These are phyloP conservation scores for Pyracantha coccinea DNA, from an alignment of 331 rosid species.

Conservation along the genomic window DNA sequence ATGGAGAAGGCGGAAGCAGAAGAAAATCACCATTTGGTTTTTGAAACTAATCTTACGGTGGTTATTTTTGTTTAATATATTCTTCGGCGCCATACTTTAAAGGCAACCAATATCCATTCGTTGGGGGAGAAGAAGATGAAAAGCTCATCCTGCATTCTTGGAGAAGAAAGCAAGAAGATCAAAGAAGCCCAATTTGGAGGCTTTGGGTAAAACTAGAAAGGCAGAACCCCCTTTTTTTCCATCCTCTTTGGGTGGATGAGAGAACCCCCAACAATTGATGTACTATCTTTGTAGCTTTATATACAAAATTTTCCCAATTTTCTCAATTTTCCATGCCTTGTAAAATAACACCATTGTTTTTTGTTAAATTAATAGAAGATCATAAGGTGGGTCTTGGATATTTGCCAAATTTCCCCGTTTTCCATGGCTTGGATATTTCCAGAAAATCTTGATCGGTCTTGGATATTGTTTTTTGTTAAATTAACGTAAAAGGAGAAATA, in stretches of 20 bases:
- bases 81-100: neutral
- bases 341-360: neutral
- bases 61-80: constrained; percentile 5
- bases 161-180: neutral
- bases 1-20: constrained; percentile 95
- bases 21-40: constrained; percentile 85
- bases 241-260: constrained; percentile 12
- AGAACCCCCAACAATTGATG: neutral
- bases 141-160: neutral
- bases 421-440: no score
- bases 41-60: constrained; percentile 25
- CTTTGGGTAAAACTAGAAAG: neutral
- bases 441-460: no score
- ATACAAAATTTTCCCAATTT: neutral
- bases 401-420: no score
- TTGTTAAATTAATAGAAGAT: neutral
- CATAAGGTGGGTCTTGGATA: no score
- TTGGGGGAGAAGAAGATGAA: neutral
- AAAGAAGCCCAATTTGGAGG: neutral
- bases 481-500: no score
- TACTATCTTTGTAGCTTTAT: neutral
- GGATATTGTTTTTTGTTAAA: no score
- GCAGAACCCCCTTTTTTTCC: neutral
- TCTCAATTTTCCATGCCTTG: neutral
- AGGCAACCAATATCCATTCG: neutral